Evolutionary conservation across 306 rosid species (phyloP).

Genomic region (Dalbergia cochinchinensis): DNA sequence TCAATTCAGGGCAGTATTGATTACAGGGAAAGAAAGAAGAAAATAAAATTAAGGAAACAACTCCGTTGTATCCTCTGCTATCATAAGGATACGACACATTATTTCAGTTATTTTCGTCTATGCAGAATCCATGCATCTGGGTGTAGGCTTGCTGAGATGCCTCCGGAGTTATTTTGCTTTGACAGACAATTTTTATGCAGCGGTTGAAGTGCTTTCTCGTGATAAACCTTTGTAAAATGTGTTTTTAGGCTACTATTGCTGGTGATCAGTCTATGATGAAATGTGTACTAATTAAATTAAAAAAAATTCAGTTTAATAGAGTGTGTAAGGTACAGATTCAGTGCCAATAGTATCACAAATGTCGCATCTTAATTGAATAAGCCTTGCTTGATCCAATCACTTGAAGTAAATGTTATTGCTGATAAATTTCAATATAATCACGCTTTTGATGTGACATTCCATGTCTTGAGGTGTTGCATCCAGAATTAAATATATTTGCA

Average conservation of each 20-base stretch:
- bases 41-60: not conserved
- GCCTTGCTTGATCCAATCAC: conserved; percentile 11
- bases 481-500: conserved; percentile 20
- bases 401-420: conserved; percentile 3
- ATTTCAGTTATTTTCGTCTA: conserved; percentile 10
- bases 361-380: no score
- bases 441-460: conserved; percentile 25
- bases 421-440: not conserved
- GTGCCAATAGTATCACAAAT: not conserved
- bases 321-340: no score
- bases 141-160: no score
- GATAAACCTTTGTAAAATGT: no score
- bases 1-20: not conserved
- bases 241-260: no score
- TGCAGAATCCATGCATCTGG: not conserved
- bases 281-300: no score
- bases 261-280: no score
- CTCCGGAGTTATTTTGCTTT: not conserved
- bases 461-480: conserved; percentile 13
- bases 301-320: no score
- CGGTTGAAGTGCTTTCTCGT: not conserved
- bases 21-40: not conserved
- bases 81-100: not conserved
- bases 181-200: not conserved
- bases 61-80: not conserved